Evolutionary conservation across 2,329 filamentous ascomycete species (phyloP).

Genomic region (Aspergillus hiratsukae): DNA sequence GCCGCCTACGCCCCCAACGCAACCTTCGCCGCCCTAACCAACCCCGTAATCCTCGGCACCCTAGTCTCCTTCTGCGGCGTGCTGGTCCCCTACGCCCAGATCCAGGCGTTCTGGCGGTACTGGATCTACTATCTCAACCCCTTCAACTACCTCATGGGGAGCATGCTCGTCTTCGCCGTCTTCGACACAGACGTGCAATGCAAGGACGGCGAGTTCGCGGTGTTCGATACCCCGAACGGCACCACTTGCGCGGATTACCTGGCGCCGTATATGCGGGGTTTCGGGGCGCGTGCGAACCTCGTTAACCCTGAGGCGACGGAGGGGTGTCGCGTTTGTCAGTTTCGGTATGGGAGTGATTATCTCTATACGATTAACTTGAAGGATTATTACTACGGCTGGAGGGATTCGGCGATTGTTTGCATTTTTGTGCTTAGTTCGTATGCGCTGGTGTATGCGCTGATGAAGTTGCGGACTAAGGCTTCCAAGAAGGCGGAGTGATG

Average conservation of each 20-base stretch:
- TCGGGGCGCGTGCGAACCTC: slow-evolving; percentile 50
- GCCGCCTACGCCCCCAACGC: slow-evolving; percentile 66
- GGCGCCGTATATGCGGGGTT: slow-evolving; percentile 43
- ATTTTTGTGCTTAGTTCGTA: slow-evolving; percentile 55
- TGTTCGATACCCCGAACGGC: slow-evolving; percentile 33
- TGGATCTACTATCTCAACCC: slow-evolving; percentile 31
- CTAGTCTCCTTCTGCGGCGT: slow-evolving; percentile 30
- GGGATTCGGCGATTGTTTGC: slow-evolving; percentile 57
- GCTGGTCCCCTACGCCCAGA: slow-evolving; percentile 25
- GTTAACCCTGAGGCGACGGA: slow-evolving; percentile 55
- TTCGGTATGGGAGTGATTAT: slow-evolving; percentile 55
- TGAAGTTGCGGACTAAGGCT: slow-evolving; percentile 34
- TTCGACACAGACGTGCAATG: slow-evolving; percentile 22
- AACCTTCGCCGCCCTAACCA: slow-evolving; percentile 66
- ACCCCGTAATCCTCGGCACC: slow-evolving; percentile 63
- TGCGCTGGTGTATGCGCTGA: slow-evolving; percentile 39
- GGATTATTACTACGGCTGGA: slow-evolving; percentile 62
- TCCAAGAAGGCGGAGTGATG: slow-evolving; percentile 30
- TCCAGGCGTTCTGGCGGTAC: slow-evolving; percentile 29
- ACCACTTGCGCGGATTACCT: slow-evolving; percentile 58
- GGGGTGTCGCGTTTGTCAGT: slow-evolving; percentile 59
- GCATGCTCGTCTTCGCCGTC: slow-evolving; percentile 23
- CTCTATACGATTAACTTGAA: slow-evolving; percentile 55
- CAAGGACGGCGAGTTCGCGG: slow-evolving; percentile 21
- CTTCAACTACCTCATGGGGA: slow-evolving; percentile 29